Evolutionary conservation across 768 basidiomycete species (phyloP).

Genomic region (Pleurotus sapidus): DNA sequence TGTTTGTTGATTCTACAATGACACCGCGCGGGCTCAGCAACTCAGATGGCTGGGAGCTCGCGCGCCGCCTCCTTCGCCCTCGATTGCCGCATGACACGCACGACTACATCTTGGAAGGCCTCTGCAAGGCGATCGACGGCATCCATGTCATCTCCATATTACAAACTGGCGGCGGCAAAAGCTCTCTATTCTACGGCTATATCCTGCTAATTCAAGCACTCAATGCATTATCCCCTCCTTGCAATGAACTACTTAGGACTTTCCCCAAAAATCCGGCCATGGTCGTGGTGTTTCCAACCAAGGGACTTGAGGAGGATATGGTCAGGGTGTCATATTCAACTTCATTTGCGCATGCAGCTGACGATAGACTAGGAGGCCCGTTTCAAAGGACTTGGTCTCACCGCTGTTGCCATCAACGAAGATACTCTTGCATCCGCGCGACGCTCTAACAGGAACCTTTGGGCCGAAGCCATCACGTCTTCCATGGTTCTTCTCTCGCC

Average conservation of each 20-base stretch:
- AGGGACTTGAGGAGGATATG: constrained; percentile 21
- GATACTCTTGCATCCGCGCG: constrained; percentile 11
- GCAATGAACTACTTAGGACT: neutral
- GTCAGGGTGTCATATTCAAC: constrained; percentile 8
- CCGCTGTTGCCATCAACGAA: constrained; percentile 16
- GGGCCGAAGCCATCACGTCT: constrained; percentile 12
- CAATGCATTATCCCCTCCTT: neutral
- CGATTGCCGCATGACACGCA: constrained; percentile 14
- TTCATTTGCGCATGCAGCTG: neutral
- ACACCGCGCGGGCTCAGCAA: neutral
- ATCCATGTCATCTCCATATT: constrained; percentile 4
- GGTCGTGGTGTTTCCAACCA: constrained; percentile 20
- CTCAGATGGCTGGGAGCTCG: neutral
- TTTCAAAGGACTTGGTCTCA: constrained; percentile 15
- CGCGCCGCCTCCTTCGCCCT: neutral
- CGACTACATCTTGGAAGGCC: constrained; percentile 15
- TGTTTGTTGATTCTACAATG: neutral
- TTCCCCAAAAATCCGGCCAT: constrained; percentile 15
- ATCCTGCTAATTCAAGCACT: neutral
- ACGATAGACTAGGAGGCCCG: constrained; percentile 2
- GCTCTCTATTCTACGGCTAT: neutral
- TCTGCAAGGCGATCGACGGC: constrained; percentile 11
- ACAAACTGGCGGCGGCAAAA: neutral
- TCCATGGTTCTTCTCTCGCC: constrained; percentile 19
- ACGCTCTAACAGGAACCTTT: constrained; percentile 9